Base-by-base conservation (phyloP, 2,329 filamentous ascomycete genomes). In the Xylariales sp. region DNA sequence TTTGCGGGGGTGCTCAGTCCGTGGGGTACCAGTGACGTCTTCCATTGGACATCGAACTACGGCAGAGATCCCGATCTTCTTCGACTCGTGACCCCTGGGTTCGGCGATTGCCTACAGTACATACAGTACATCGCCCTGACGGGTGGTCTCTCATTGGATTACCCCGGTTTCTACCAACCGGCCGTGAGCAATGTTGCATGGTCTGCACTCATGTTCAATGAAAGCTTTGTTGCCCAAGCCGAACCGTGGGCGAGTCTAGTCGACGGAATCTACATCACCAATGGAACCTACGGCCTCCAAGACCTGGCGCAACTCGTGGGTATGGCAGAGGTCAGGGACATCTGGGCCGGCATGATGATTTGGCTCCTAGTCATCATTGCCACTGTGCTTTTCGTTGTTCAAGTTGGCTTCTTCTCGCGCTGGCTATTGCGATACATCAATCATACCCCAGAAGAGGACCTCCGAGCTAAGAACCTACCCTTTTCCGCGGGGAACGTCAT, bases 11-110 rank as follows among this genome's bases (percentile, higher is more conserved):
- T 94, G 27, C 91, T 82, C 59, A 96, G 90, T 57, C 93, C 93
- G 0, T 98, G 93, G 91, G 93, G 93, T 15, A 87, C 88, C 2
- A 80, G 80, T 6, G 86, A 98, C 59, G 74, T 91, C 15, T 97
- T 97, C 61, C 83, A 87, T 51, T 98, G 91, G 89, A 89, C 88
- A n/a, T 94, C 88, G 57, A 98, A 98, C 60, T 97, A 95, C 60
- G 93, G 93, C 25, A 82, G 91, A 52, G 93, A 98, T 54, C 86
- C 88, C 46, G 93, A 98, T 65, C 71, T 96, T 50, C 72, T 98
- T 40, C 82, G 93, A 42, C 73, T 98, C 35, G 88, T 98, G 24
- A 98, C 93, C 0, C 93, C 93, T 4, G 93, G 93, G 1, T 97
- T 98, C 59, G 89, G 88, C 5, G 93, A 98, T 59, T 98, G 93